A percentile compares a stretch with the other conserved stretches of the same genome.
These are phyloP conservation scores for Gracilaria gracilis DNA, from an alignment of 23 red algal genomes.

Conservation along the genomic window DNA sequence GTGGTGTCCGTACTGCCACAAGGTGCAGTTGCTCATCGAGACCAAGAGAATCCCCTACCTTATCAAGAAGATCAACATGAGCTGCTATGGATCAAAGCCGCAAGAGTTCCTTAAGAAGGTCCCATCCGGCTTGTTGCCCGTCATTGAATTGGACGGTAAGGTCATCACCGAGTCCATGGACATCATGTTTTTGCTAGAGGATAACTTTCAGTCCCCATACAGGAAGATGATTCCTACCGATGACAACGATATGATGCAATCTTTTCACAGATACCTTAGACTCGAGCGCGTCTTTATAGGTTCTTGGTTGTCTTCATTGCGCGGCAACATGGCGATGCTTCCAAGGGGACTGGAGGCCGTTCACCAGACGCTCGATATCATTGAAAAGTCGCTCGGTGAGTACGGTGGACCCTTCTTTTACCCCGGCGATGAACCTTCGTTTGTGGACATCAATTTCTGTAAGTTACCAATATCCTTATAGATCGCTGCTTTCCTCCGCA, in stretches of 20 bases:
- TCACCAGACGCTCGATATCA: conserved; percentile 66
- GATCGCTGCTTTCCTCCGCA: not conserved
- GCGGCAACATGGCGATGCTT: conserved; percentile 40
- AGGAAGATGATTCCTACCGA: conserved; percentile 53
- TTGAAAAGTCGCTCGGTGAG: conserved; percentile 65
- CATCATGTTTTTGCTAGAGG: conserved; percentile 92
- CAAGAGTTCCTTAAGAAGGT: conserved; percentile 81
- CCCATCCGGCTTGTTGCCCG: conserved; percentile 85
- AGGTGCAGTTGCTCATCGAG: conserved; percentile 87
- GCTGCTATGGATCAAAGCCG: conserved; percentile 92
- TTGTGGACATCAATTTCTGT: conserved; percentile 73
- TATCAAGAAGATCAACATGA: conserved; percentile 88
- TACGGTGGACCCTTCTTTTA: conserved; percentile 73
- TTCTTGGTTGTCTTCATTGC: conserved; percentile 71
- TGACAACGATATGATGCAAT: conserved; percentile 78
- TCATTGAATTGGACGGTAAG: conserved; percentile 76
- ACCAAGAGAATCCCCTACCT: conserved; percentile 78
- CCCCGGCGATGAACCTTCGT: conserved; percentile 55
- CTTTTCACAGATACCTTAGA: conserved; percentile 68
- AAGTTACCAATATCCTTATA: conserved; percentile 15
- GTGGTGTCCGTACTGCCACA: conserved; percentile 97
- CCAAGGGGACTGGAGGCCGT: conserved; percentile 36
- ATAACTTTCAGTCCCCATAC: conserved; percentile 62
- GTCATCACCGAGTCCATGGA: conserved; percentile 89
- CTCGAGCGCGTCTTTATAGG: conserved; percentile 80